These are phyloP conservation scores for Lachancea sp. DNA, from an alignment of 805 yeast species.

Conservation along the genomic window DNA sequence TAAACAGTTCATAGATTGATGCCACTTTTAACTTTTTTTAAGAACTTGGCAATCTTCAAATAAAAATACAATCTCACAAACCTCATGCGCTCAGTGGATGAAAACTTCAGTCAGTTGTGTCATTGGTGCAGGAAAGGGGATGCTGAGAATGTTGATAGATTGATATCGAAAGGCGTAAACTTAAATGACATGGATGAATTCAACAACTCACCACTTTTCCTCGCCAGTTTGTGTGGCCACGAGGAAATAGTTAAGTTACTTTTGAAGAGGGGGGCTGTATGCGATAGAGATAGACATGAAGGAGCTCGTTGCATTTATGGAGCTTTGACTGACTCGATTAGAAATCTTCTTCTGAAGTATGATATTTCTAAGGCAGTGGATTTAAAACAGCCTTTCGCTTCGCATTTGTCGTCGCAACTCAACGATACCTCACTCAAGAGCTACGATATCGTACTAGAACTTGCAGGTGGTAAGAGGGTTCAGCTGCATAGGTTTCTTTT, in stretches of 20 bases:
- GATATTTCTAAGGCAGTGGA: slow-evolving; percentile 68
- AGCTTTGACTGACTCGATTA: slow-evolving; percentile 61
- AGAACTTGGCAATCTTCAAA: not conserved
- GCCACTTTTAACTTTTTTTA: too few relatives aligned
- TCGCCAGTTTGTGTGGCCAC: slow-evolving; percentile 75
- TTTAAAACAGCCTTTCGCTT: slow-evolving; percentile 62
- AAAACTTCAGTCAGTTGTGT: slow-evolving; percentile 44
- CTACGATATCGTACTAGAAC: slow-evolving; percentile 24
- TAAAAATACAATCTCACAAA: slow-evolving; percentile 1
- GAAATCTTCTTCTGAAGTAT: slow-evolving; percentile 49
- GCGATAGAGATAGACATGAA: slow-evolving; percentile 76
- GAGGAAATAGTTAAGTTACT: slow-evolving; percentile 53
- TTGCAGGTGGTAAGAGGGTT: slow-evolving; percentile 14
- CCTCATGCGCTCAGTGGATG: slow-evolving; percentile 11
- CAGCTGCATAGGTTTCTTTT: slow-evolving; percentile 40
- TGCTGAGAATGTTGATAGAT: slow-evolving; percentile 51
- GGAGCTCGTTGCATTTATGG: slow-evolving; percentile 77
- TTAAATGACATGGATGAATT: slow-evolving; percentile 51
- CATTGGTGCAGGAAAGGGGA: slow-evolving; percentile 69
- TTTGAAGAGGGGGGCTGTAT: slow-evolving; percentile 61
- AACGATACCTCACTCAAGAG: slow-evolving; percentile 18
- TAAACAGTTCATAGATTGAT: not conserved
- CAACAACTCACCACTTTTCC: slow-evolving; percentile 68
- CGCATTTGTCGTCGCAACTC: slow-evolving; percentile 48
- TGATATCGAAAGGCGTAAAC: slow-evolving; percentile 48